phyloP scores from a whole-genome alignment of 2,329 filamentous ascomycete species.

The Trichothecium sympodiale region DNA sequence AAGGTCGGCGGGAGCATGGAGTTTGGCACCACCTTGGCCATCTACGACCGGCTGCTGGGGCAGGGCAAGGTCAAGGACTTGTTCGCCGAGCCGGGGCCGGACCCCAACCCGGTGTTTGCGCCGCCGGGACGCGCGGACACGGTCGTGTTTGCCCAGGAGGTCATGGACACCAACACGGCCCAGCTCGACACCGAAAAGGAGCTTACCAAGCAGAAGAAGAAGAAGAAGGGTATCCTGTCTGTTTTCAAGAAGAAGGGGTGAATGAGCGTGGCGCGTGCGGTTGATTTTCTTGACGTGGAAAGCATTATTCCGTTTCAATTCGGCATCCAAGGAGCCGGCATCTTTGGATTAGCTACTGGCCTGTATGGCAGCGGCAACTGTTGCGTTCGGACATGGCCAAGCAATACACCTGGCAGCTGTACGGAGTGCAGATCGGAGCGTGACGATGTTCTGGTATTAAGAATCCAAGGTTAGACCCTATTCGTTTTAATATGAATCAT shows the following conservation, averaged over 20 bases:
- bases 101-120: not conserved
- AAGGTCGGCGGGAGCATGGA: slow-evolving; percentile 37
- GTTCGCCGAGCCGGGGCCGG: slow-evolving; percentile 25
- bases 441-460: too few species aligned
- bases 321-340: too few species aligned
- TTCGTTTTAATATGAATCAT: too few species aligned
- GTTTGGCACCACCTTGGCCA: slow-evolving; percentile 41
- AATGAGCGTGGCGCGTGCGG: too few species aligned
- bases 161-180: slow-evolving; percentile 43
- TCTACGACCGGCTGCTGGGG: slow-evolving; percentile 40
- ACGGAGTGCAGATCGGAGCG: too few species aligned
- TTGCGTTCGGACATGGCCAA: too few species aligned
- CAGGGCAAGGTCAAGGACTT: slow-evolving; percentile 39
- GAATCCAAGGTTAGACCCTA: too few species aligned
- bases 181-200: slow-evolving; percentile 33
- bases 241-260: slow-evolving; percentile 1
- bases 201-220: slow-evolving; percentile 9
- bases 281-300: too few species aligned
- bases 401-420: too few species aligned
- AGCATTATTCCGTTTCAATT: too few species aligned
- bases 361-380: too few species aligned
- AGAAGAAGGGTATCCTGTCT: slow-evolving; percentile 4
- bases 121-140: slow-evolving; percentile 21
- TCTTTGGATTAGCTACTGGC: too few species aligned
- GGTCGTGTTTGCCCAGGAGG: slow-evolving; percentile 35